Evolutionary conservation across 2,329 filamentous ascomycete genomes (phyloP), one percentile per base, ranked within the genome.

Genomic region (Cyphellophora europaea): DNA sequence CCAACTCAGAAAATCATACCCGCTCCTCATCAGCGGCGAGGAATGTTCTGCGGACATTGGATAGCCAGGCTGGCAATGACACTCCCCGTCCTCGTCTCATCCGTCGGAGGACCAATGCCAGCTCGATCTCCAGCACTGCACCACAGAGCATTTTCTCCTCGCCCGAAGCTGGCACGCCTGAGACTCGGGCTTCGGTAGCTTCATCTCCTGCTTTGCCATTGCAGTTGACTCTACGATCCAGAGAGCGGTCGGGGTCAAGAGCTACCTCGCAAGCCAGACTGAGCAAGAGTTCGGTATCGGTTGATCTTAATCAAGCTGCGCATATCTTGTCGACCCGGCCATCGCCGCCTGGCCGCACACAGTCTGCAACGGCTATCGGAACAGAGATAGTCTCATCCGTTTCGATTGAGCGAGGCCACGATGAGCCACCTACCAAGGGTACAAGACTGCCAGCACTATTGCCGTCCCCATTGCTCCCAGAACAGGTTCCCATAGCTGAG

Each of bases 31-130:
- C 21, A 8, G 21, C 21, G 8, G 21, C 21, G 13, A 15, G 13
- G 11, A 33, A 11, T 33, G 11, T 23, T 19, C n/a, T 33, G 5
- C 31, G 18, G 5, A 8, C 11, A 33, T 12, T 28, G 5, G 31
- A 19, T 8, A 6, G 5, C 11, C 5, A 18, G n/a, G 6, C 6
- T 13, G n/a, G 8, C 11, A 6, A n/a, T 19, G 31, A 33, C 6
- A n/a, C 17, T 19, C 17, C n/a, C 4, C 17, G 14, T 11, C 36
- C 28, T 11, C 36, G 32, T 4, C 36, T 38, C 6, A 23, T 36
- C 11, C 32, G 40, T 11, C 33, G 40, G 13, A 17, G 27, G 5
- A 42, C 40, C 6, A 42, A 42, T n/a, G 21, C 21, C 18, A 34
- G 18, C 12, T 42, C 40, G 19, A 42, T 33, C 12, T 38, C 36